A percentile compares a stretch with the other conserved stretches of the same genome.
Evolutionary conservation across 768 basidiomycete genomes (phyloP).

Genomic region (Lactarius vividus): DNA sequence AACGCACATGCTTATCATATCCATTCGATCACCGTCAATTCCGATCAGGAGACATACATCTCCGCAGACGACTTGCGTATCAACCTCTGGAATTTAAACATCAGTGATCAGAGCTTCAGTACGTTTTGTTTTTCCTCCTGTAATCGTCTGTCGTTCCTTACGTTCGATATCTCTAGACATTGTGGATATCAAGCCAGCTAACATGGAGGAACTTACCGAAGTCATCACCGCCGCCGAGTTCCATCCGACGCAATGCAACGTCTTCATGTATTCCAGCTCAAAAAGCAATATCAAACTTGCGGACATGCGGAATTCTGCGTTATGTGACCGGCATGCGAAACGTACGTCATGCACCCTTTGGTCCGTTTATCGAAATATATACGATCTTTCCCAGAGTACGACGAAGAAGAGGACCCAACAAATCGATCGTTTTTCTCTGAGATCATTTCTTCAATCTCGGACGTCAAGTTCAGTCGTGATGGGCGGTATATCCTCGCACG

Average conservation of each 20-base stretch:
- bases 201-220: slow-evolving; percentile 99
- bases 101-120: slow-evolving; percentile 99
- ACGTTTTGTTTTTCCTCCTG: slow-evolving; percentile 40
- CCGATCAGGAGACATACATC: slow-evolving; percentile 98
- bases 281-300: slow-evolving; percentile 99
- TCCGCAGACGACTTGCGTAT: slow-evolving; percentile 97
- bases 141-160: not conserved
- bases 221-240: slow-evolving; percentile 99
- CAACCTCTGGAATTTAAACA: slow-evolving; percentile 98
- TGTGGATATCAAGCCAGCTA: slow-evolving; percentile 98
- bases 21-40: slow-evolving; percentile 99
- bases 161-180: slow-evolving; percentile 62
- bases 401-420: slow-evolving; percentile 97
- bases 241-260: slow-evolving; percentile 95
- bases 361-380: slow-evolving; percentile 11
- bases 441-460: slow-evolving; percentile 99
- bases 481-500: slow-evolving; percentile 95
- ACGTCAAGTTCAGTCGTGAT: slow-evolving; percentile 98
- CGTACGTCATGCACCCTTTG: slow-evolving; percentile 50
- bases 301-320: slow-evolving; percentile 97
- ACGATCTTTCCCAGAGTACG: slow-evolving; percentile 65
- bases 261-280: slow-evolving; percentile 99
- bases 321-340: slow-evolving; percentile 96
- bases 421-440: slow-evolving; percentile 99
- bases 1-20: slow-evolving; percentile 99